Evolutionary conservation across 768 basidiomycete species (phyloP), one percentile per base, ranked within the genome.

Genomic region (Hericium rajendrae): DNA sequence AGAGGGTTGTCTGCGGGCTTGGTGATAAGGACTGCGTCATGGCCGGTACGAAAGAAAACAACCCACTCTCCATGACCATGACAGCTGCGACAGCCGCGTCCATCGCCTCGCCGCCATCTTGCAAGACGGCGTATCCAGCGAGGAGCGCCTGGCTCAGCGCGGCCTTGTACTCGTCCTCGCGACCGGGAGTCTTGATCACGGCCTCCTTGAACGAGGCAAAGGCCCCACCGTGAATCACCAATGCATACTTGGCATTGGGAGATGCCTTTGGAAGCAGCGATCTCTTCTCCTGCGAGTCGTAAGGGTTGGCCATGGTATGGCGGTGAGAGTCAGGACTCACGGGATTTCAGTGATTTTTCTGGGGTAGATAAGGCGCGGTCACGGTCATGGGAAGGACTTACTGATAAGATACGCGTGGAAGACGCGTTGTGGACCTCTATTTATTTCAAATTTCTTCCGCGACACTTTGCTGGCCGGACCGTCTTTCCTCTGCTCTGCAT

Each of bases 161-260:
- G 3, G 73, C 69, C 62, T 78, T 81, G 71, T 88, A 90, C 53
- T 70, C 70, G 13, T 76, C 76, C 41, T 76, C 78, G 61, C 84
- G 76, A 59, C 83, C 79, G 2, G 82, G 84, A 0, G 86, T 84
- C 32, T 32, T 32, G 32, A 32, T 8, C 15, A 84, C 80, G 18
- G 67, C 68, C 22, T 75, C 68, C 57, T 75, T 78, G 32, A 71
- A 71, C 78, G 91, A 86, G 2, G 80, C 85, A 1, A 87, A 87
- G 0, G 89, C 87, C 6, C 89, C 90, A 37, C 90, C 90, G 66
- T 92, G 88, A 60, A 91, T 82, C 28, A 87, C 84, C 1, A 92
- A 75, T 37, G 77, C 72, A 59, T 69, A 68, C 39, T 67, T 70
- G 24, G 61, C 2, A 52, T 46, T 43, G 46, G 40, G 18, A 11